Evolutionary conservation across 306 rosid genomes (phyloP), one percentile per base, ranked within the genome.

Genomic region (Pterocarpus macrocarpus): DNA sequence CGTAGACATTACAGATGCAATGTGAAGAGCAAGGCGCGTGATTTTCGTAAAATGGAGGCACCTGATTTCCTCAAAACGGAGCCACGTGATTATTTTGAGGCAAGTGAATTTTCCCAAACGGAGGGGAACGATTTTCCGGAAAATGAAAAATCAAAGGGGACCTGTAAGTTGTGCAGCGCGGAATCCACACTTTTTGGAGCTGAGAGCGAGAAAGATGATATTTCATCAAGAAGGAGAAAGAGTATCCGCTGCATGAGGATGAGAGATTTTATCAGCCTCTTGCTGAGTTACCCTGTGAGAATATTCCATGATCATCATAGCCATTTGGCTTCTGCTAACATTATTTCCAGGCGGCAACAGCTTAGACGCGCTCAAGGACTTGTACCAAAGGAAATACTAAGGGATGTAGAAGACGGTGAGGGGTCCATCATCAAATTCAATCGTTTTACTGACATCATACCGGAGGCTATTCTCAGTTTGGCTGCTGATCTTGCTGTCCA

Each of bases 401-500:
- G 15, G 17, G 0, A 44, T 2, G 5, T 38, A 7, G 38, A 22
- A 68, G 0, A 16, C 16, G 52, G 64, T 36, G n/a, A n/a, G 45
- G 3, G 77, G 34, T 47, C 53, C 13, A 5, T 9, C 53, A 59
- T 11, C 64, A 4, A 13, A 8, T 63, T 36, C 33, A 15, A 4
- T 35, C 6, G 5, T 22, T 22, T 22, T 22, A 22, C 28, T 0
- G 10, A 43, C 8, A 2, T 0, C 13, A 53, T 38, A 52, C 75
- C 80, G 22, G 33, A 57, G 43, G 58, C 5, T 8, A 57, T 83
- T 56, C 65, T 83, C 55, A 47, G 17, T 16, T 36, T 28, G 14
- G 14, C 65, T 17, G 35, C 45, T 62, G 77, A 76, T 59, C 81
- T 82, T 17, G 56, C 81, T 34, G 64, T 76, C n/a, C 6, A 28